Evolutionary conservation across 1,139 yeast species (phyloP).

Genomic region (Debaryomyces subglobosus): DNA sequence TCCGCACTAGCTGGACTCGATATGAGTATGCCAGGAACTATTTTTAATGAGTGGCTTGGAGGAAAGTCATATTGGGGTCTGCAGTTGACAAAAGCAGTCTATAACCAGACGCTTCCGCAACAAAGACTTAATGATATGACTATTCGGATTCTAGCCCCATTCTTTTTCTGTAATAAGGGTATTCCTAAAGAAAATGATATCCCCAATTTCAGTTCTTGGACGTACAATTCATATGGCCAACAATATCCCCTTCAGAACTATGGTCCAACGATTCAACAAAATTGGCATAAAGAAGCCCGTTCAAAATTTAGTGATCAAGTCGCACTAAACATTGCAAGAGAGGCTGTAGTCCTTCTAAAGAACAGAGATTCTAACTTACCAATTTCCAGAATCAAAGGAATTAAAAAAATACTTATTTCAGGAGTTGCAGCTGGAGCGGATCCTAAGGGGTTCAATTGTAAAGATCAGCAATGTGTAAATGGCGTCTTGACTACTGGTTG

Average conservation of each 20-base stretch:
- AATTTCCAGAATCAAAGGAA: conserved; percentile 43
- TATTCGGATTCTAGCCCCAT: conserved; percentile 59
- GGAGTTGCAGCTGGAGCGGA: conserved; percentile 53
- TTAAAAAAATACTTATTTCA: conserved; percentile 46
- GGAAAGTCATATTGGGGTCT: conserved; percentile 66
- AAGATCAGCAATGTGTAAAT: conserved; percentile 49
- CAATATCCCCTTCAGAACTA: conserved; percentile 53
- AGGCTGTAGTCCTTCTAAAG: conserved; percentile 57
- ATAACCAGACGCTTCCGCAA: conserved; percentile 59
- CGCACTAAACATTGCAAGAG: conserved; percentile 58
- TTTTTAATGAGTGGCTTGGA: conserved; percentile 53
- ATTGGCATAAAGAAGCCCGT: conserved; percentile 59
- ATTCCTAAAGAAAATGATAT: conserved; percentile 43
- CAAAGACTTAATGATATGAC: conserved; percentile 65
- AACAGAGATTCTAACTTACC: conserved; percentile 57
- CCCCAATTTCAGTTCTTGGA: conserved; percentile 66
- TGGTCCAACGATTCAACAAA: conserved; percentile 57
- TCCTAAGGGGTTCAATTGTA: conserved; percentile 52
- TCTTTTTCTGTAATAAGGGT: conserved; percentile 43
- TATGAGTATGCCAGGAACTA: conserved; percentile 71
- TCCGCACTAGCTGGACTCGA: conserved; percentile 64
- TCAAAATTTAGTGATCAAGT: conserved; percentile 50
- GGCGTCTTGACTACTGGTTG: conserved; percentile 54
- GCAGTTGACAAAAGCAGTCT: conserved; percentile 54
- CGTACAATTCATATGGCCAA: conserved; percentile 56